These are phyloP conservation scores for Neurospora sp. DNA, from an alignment of 495 filamentous ascomycete species.

Conservation along the genomic window DNA sequence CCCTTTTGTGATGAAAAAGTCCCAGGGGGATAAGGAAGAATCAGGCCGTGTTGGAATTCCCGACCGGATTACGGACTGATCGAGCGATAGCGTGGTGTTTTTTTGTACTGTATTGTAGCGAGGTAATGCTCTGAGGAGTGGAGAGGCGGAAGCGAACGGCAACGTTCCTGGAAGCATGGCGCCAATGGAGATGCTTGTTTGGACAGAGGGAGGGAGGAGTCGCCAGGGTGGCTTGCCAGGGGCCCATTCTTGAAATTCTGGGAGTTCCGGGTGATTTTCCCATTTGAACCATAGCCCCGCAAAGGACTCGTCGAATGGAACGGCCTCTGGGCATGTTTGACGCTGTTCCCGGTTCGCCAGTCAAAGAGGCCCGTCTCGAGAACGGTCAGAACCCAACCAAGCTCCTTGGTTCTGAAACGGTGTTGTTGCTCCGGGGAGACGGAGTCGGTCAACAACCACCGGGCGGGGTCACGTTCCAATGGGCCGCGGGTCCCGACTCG, in stretches of 20 bases:
- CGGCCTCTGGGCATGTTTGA: not conserved
- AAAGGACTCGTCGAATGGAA: constrained; percentile 12
- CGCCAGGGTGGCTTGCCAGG: not conserved
- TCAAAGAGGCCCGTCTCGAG: not conserved
- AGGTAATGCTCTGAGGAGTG: not conserved
- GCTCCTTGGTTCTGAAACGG: not conserved
- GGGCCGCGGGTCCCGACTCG: not conserved
- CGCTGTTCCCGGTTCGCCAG: not conserved
- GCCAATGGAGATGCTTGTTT: not conserved
- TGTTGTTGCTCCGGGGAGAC: not conserved
- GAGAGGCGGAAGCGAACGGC: not conserved
- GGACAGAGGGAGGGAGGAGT: not conserved
- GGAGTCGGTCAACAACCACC: not conserved
- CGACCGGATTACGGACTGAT: not conserved
- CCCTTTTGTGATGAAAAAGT: not conserved
- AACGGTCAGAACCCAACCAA: not conserved
- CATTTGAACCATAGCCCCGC: constrained; percentile 19
- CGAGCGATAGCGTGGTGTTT: not conserved
- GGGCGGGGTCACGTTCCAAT: not conserved
- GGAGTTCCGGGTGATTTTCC: constrained; percentile 20
- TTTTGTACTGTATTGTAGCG: not conserved
- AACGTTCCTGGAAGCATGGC: not conserved
- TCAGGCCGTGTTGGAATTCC: not conserved
- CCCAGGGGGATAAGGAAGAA: not conserved
- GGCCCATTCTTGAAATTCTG: constrained; percentile 6